phyloP scores from a whole-genome alignment of 1,139 yeast genomes.

The Hemisphaericaspora xylofermentans region DNA sequence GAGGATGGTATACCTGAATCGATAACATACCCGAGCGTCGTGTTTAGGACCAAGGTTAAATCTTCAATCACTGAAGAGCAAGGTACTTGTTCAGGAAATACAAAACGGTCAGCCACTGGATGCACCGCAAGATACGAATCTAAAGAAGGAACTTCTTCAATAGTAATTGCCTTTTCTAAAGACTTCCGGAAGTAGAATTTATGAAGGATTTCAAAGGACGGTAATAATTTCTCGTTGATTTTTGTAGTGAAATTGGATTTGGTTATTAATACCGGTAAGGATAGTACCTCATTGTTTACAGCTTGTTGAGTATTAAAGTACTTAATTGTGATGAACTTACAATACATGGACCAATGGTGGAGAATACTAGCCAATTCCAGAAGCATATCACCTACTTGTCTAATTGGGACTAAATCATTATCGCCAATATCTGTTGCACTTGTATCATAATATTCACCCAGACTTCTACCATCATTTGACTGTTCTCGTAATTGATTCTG shows the following conservation, averaged over 20 bases:
- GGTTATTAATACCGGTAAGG: slow-evolving; percentile 53
- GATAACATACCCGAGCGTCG: slow-evolving; percentile 57
- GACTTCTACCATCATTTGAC: slow-evolving; percentile 4
- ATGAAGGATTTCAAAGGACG: slow-evolving; percentile 63
- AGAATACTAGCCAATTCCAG: slow-evolving; percentile 74
- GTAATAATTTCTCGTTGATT: slow-evolving; percentile 51
- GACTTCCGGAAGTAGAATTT: slow-evolving; percentile 74
- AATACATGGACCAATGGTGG: slow-evolving; percentile 85
- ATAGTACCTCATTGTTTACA: slow-evolving; percentile 18
- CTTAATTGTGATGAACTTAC: slow-evolving; percentile 68
- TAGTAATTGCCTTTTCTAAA: slow-evolving; percentile 74
- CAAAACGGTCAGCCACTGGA: slow-evolving; percentile 12
- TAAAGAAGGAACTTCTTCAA: slow-evolving; percentile 70
- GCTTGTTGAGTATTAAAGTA: slow-evolving; percentile 38
- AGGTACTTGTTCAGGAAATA: slow-evolving; percentile 56
- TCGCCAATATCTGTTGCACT: slow-evolving; percentile 15
- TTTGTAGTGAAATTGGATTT: slow-evolving; percentile 65
- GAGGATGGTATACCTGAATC: slow-evolving; percentile 60
- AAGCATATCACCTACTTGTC: slow-evolving; percentile 54
- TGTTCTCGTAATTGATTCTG: slow-evolving; percentile 21
- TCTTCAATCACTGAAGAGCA: slow-evolving; percentile 88
- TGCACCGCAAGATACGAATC: slow-evolving; percentile 27
- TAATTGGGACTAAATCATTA: slow-evolving; percentile 40
- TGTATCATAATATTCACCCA: slow-evolving; percentile 10
- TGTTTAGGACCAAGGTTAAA: slow-evolving; percentile 67